These are phyloP conservation scores for Pseudomicrostroma phylloplanum DNA, from an alignment of 1,284 basidiomycete species.

Conservation along the genomic window DNA sequence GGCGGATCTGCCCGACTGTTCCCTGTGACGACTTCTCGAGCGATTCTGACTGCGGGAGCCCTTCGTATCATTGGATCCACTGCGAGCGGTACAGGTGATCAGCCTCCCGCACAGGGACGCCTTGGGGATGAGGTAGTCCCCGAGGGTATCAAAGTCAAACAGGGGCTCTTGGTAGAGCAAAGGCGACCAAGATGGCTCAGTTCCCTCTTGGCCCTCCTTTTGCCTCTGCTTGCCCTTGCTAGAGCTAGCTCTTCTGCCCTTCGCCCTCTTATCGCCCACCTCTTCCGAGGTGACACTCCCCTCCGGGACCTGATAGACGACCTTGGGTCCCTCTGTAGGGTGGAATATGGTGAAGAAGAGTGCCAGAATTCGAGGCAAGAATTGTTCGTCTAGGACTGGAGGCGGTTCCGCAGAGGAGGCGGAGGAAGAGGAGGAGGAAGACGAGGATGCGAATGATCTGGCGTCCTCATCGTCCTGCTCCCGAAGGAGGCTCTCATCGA, in stretches of 20 bases:
- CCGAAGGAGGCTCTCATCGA: no score
- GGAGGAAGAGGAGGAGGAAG: neutral
- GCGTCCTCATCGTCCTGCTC: neutral
- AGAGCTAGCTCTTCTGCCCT: neutral
- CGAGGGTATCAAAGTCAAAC: conserved; percentile 86
- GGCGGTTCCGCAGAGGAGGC: neutral
- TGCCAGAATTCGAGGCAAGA: conserved; percentile 64
- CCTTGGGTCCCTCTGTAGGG: conserved; percentile 70
- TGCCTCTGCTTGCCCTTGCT: conserved; percentile 1
- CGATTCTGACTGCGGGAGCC: neutral
- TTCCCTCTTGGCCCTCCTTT: neutral
- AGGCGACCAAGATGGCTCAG: neutral
- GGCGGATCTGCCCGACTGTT: neutral
- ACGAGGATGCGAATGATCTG: neutral
- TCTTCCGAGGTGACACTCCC: conserved; percentile 62
- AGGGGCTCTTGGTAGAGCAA: conserved; percentile 52
- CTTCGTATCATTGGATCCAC: conserved; percentile 34
- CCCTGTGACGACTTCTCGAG: neutral
- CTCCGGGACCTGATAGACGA: conserved; percentile 83
- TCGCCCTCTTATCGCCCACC: conserved; percentile 35
- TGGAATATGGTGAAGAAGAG: conserved; percentile 86
- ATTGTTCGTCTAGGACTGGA: conserved; percentile 30
- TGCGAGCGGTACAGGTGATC: conserved; percentile 59
- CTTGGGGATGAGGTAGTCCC: conserved; percentile 88
- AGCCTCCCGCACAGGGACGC: conserved; percentile 79